A percentile compares a stretch with the other conserved stretches of the same genome.
Conservation (phyloP, 495 filamentous ascomycete genomes). For the Xylaria grammica region DNA sequence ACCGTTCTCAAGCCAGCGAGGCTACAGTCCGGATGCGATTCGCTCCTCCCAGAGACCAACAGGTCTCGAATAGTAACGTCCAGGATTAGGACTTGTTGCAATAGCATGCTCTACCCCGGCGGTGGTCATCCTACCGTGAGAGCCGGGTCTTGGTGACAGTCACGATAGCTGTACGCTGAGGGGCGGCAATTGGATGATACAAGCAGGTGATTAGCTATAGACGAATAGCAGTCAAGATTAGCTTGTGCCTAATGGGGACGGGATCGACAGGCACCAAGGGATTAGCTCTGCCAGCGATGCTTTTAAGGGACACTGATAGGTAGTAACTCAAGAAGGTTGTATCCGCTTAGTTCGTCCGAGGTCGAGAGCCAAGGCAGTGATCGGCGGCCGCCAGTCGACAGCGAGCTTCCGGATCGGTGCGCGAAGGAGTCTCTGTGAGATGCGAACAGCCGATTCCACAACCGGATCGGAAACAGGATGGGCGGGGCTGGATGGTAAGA, state of each 20-base stretch:
- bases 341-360: constrained; percentile 2
- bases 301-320: not conserved
- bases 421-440: not conserved
- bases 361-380: not conserved
- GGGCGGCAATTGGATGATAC: constrained; percentile 21
- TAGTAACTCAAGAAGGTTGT: not conserved
- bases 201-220: constrained; percentile 20
- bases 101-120: constrained; percentile 7
- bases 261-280: constrained; percentile 20
- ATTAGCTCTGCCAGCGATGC: not conserved
- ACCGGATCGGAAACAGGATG: constrained; percentile 17
- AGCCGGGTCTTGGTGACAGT: constrained; percentile 2
- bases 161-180: constrained; percentile 14
- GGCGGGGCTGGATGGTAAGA: not conserved
- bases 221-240: constrained; percentile 18
- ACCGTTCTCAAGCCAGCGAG: constrained; percentile 1
- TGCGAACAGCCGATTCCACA: constrained; percentile 13
- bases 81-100: constrained; percentile 19
- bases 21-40: constrained; percentile 9
- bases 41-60: not conserved
- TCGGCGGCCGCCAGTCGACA: constrained; percentile 6
- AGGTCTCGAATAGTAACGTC: constrained; percentile 16
- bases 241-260: not conserved
- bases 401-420: constrained; percentile 24
- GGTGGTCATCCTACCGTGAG: constrained; percentile 16